Evolutionary conservation across 495 filamentous ascomycete genomes (phyloP), one percentile per base, ranked within the genome.

Genomic region (Neurospora discreta): DNA sequence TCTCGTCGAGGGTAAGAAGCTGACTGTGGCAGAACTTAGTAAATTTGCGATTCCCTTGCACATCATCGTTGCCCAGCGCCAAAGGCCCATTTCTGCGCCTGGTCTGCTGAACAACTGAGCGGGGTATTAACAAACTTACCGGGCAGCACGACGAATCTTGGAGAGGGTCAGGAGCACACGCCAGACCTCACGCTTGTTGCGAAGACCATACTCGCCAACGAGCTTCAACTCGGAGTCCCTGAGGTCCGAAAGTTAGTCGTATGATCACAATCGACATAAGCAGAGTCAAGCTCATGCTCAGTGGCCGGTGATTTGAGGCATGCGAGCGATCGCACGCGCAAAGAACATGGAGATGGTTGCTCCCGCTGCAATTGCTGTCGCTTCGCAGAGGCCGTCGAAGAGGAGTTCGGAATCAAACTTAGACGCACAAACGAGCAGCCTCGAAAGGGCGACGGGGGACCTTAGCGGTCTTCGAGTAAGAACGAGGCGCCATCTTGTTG

Each of bases 141-240:
- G 95, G 84, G 95, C 95, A 90, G 95, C 95, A 96, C 95, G 96
- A 93, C 95, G 94, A 80, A 99, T 98, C 90, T 99, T 99, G 85
- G 95, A 99, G 76, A 99, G 93, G 74, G 94, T 97, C 84, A 98
- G 92, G 90, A 93, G 90, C 80, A 99, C 95, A 85, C 95, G 93
- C 95, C 95, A 99, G 79, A 99, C 96, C 88, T 99, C 95, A 86
- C 95, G 95, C 93, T 99, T 99, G 90, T 99, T 99, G 83, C 93
- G 90, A 75, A 99, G 92, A 83, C 95, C 95, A 87, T 94, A 99
- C 88, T 98, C 95, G 85, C 95, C 95, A 80, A 99, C 95, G 84
- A 93, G 90, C 91, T 98, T 99, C 86, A 99, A 87, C 86, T 99
- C 95, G 80, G 94, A 92, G 88, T 99, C 95, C 88, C 96, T 99